A percentile compares a stretch with the other conserved stretches of the same genome.
Conservation (phyloP, 441 rosid genomes). For the Iberis amara region DNA sequence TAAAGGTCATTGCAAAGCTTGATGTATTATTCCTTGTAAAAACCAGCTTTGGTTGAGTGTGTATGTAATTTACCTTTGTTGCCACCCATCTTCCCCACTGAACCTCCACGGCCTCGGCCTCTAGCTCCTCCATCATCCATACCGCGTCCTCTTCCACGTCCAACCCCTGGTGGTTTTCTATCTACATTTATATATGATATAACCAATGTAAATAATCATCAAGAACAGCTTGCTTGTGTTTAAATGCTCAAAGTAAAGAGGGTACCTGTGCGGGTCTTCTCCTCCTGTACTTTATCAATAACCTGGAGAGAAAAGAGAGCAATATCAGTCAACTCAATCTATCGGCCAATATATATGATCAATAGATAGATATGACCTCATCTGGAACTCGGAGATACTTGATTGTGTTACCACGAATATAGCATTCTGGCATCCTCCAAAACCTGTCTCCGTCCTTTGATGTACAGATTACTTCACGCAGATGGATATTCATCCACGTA, state of each 20-base stretch:
- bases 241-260: too few relatives aligned
- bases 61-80: conserved; percentile 25
- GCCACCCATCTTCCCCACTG: conserved; percentile 24
- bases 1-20: too few relatives aligned
- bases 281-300: conserved; percentile 95
- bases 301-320: conserved; percentile 45
- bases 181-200: conserved; percentile 17
- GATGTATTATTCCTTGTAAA: too few relatives aligned
- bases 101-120: conserved; percentile 29
- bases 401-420: conserved; percentile 90
- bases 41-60: conserved; percentile 1
- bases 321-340: not conserved
- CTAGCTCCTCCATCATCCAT: conserved; percentile 31
- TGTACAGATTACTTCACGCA: conserved; percentile 96
- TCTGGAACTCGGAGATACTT: conserved; percentile 94
- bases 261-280: conserved; percentile 77
- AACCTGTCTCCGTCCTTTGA: conserved; percentile 98
- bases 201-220: not conserved
- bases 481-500: conserved; percentile 98
- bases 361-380: conserved; percentile 46
- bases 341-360: conserved; percentile 24
- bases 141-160: conserved; percentile 35
- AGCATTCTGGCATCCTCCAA: conserved; percentile 99
- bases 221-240: not conserved
- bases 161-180: conserved; percentile 34